phyloP scores from a whole-genome alignment of 768 basidiomycete species.

The Dendrothele bispora region DNA sequence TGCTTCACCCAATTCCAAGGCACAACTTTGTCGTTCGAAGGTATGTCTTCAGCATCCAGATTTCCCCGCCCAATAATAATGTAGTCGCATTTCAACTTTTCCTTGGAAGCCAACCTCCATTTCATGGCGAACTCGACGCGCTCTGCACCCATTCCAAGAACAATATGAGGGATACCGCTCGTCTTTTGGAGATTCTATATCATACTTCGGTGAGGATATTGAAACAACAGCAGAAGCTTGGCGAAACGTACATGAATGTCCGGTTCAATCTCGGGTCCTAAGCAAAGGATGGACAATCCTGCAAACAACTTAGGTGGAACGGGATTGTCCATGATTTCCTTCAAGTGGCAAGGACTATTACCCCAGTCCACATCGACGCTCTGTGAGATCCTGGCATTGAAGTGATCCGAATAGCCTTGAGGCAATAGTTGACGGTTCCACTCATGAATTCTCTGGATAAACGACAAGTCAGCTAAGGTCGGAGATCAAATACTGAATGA shows the following conservation, averaged over 20 bases:
- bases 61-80: too few relatives aligned
- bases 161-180: constrained; percentile 53
- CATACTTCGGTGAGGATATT: not conserved
- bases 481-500: not conserved
- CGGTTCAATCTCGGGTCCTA: constrained; percentile 46
- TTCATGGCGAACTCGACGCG: constrained; percentile 65
- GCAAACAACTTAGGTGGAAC: constrained; percentile 60
- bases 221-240: not conserved
- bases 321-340: constrained; percentile 56
- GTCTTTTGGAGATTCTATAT: not conserved
- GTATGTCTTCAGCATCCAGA: too few relatives aligned
- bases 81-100: constrained; percentile 51
- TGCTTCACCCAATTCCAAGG: constrained; percentile 77
- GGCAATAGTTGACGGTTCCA: constrained; percentile 64
- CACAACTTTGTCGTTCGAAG: constrained; percentile 39
- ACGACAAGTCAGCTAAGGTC: not conserved
- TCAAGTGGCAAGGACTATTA: constrained; percentile 46
- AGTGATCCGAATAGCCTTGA: constrained; percentile 52
- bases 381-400: constrained; percentile 36
- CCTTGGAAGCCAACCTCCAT: constrained; percentile 37
- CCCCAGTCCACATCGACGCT: constrained; percentile 52
- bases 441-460: constrained; percentile 32
- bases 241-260: constrained; percentile 35
- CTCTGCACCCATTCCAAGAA: constrained; percentile 76
- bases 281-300: constrained; percentile 55